phyloP scores from a whole-genome alignment of 192 early-diverging fungal genomes.

The Linderina pennispora region DNA sequence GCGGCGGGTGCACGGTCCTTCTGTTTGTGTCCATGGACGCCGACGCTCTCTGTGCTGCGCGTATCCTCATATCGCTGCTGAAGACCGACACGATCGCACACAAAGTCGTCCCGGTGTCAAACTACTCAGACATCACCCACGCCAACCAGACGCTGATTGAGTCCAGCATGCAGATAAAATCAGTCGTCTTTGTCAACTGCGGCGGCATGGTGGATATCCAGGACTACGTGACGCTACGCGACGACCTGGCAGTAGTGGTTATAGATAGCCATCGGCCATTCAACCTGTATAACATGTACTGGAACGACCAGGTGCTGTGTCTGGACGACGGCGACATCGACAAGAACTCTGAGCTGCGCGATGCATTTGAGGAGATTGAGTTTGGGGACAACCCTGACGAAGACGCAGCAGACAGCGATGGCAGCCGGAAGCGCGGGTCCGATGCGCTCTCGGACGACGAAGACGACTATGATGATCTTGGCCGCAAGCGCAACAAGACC shows the following conservation, averaged over 20 bases:
- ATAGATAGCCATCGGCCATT: slow-evolving; percentile 87
- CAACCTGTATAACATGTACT: slow-evolving; percentile 76
- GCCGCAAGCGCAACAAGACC: slow-evolving; percentile 7
- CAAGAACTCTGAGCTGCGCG: slow-evolving; percentile 51
- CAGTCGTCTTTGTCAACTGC: slow-evolving; percentile 80
- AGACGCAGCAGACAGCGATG: slow-evolving; percentile 7
- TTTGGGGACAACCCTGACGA: slow-evolving; percentile 16
- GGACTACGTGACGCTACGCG: slow-evolving; percentile 52
- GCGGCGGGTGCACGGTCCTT: slow-evolving; percentile 46
- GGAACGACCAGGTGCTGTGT: slow-evolving; percentile 70
- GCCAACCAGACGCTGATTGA: slow-evolving; percentile 51
- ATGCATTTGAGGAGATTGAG: slow-evolving; percentile 57
- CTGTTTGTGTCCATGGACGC: slow-evolving; percentile 73
- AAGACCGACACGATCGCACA: slow-evolving; percentile 76
- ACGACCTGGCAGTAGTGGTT: slow-evolving; percentile 64
- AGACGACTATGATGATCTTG: not conserved
- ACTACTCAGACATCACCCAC: slow-evolving; percentile 54
- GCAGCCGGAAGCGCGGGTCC: not conserved
- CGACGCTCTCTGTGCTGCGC: slow-evolving; percentile 76
- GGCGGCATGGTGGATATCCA: slow-evolving; percentile 72
- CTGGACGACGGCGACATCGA: slow-evolving; percentile 85
- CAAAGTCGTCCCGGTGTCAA: slow-evolving; percentile 72
- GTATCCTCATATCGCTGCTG: slow-evolving; percentile 69
- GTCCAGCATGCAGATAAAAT: slow-evolving; percentile 54
- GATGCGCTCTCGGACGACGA: slow-evolving; percentile 8